phyloP scores from a whole-genome alignment of 148 eudicot species.

The Vaccinium vitisidaea region DNA sequence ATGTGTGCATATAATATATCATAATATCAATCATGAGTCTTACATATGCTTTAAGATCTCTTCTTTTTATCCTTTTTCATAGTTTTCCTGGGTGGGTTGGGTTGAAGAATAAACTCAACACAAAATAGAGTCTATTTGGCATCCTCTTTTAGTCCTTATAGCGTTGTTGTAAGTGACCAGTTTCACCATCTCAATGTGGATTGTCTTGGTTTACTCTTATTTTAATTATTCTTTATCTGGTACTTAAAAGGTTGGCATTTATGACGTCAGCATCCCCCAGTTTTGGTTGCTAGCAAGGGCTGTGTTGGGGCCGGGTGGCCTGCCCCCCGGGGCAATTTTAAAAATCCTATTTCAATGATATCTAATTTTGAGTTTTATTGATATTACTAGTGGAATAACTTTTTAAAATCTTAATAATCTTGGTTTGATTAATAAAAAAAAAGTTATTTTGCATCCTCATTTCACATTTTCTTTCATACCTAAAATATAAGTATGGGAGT shows the following conservation, averaged over 20 bases:
- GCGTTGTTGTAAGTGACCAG: background rate
- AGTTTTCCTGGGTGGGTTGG: background rate
- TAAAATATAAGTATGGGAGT: too few species aligned
- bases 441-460: too few species aligned
- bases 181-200: background rate
- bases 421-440: too few species aligned
- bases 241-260: background rate
- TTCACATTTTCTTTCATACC: too few species aligned
- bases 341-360: too few species aligned
- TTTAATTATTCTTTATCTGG: background rate
- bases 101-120: background rate
- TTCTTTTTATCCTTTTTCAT: background rate
- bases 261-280: background rate
- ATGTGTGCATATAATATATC: background rate
- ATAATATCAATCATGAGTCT: background rate
- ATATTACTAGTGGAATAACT: too few species aligned
- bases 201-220: background rate
- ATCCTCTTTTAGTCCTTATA: background rate
- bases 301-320: too few species aligned
- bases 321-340: too few species aligned
- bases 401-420: too few species aligned
- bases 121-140: background rate
- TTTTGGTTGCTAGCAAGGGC: background rate
- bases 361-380: too few species aligned
- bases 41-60: background rate